A percentile compares a stretch with the other conserved stretches of the same genome.
phyloP scores from a whole-genome alignment of 805 yeast species.

The Saccharomycopsis guyanensis region DNA sequence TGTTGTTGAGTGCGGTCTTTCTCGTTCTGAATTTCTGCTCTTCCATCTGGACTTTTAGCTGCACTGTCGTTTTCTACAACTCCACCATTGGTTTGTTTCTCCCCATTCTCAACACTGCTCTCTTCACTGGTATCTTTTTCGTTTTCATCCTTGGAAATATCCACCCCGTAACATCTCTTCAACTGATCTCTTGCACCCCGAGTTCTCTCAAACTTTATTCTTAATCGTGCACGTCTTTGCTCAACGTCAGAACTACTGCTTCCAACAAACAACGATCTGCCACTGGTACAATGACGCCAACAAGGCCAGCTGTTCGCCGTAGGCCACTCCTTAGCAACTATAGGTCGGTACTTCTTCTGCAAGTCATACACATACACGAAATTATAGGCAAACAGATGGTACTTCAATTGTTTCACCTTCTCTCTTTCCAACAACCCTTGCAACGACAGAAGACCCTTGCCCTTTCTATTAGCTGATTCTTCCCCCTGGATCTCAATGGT shows the following conservation, averaged over 20 bases:
- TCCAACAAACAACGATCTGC: background rate
- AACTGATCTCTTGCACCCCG: background rate
- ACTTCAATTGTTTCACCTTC: background rate
- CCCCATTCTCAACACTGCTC: too few relatives aligned
- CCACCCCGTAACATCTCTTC: background rate
- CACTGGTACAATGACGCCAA: background rate
- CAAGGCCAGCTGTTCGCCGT: conserved; percentile 4
- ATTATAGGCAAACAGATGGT: conserved; percentile 4
- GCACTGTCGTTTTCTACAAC: background rate
- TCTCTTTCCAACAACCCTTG: background rate
- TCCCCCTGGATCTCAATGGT: background rate
- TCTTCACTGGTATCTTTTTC: background rate
- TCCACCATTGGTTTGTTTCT: too few relatives aligned
- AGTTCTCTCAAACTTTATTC: background rate
- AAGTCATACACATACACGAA: conserved; percentile 13
- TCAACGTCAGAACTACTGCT: background rate
- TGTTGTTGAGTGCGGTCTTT: background rate
- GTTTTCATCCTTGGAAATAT: background rate
- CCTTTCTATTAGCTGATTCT: background rate
- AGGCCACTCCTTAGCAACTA: conserved; percentile 16
- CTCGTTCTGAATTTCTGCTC: background rate
- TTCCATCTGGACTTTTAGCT: background rate
- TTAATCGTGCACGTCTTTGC: background rate
- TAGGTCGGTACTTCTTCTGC: conserved; percentile 9
- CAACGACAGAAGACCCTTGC: background rate